A percentile compares a stretch with the other conserved stretches of the same genome.
Conservation (phyloP, 2,329 filamentous ascomycete genomes). For the Colletotrichum graminicola region DNA sequence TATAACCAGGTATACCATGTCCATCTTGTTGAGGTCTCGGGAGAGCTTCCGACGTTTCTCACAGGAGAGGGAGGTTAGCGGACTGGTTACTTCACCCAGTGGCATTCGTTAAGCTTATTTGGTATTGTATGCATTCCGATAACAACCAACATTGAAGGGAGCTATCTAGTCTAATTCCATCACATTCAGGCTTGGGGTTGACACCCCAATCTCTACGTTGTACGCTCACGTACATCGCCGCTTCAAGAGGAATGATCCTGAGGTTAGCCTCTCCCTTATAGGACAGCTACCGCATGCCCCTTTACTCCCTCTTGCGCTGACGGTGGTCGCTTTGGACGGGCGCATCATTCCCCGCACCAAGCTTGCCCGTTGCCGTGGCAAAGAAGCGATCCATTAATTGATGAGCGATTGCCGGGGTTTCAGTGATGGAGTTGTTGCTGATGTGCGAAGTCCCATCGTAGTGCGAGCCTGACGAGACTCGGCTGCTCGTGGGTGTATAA, state of each 20-base stretch:
- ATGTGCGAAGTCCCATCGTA: constrained; percentile 25
- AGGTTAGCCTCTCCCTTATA: not conserved
- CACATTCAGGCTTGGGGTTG: not conserved
- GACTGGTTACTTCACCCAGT: not conserved
- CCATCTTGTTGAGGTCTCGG: not conserved
- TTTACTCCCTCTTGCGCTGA: constrained; percentile 9
- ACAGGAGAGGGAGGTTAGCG: not conserved
- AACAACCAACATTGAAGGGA: constrained; percentile 15
- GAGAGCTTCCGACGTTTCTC: not conserved
- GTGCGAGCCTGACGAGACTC: constrained; percentile 34
- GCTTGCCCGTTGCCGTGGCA: constrained; percentile 10
- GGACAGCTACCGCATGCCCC: not conserved
- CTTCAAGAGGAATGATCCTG: not conserved
- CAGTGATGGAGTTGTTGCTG: constrained; percentile 31
- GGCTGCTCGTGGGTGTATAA: constrained; percentile 30
- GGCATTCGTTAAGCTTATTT: not conserved
- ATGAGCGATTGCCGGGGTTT: constrained; percentile 34
- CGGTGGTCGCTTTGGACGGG: not conserved
- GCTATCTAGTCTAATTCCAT: constrained; percentile 18
- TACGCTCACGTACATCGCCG: not conserved
- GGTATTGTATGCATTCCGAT: constrained; percentile 6
- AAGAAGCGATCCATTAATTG: constrained; percentile 32
- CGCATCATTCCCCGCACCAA: not conserved
- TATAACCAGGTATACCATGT: not conserved
- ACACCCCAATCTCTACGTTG: not conserved